Conservation (phyloP, 2,329 filamentous ascomycete species). For the Biscogniauxia sp. region DNA sequence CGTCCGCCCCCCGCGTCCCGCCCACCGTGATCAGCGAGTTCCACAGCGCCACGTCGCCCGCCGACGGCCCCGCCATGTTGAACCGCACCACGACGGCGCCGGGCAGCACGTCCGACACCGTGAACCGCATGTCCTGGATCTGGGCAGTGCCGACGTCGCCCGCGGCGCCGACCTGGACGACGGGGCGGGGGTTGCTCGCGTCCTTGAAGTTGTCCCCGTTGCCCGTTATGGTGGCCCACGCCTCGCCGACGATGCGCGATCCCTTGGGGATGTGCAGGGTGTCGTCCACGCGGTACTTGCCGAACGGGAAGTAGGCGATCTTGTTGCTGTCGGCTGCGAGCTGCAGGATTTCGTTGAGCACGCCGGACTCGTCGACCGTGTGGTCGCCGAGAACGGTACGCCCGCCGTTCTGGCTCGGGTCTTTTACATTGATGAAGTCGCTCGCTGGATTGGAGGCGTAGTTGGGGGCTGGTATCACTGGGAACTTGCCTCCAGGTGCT, state of each 20-base stretch:
- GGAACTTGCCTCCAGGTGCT: conserved; percentile 38
- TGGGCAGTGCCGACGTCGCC: conserved; percentile 61
- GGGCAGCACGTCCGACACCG: conserved; percentile 56
- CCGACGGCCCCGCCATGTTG: conserved; percentile 34
- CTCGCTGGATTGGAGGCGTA: conserved; percentile 34
- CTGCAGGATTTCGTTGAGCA: conserved; percentile 38
- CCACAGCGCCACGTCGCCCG: conserved; percentile 34
- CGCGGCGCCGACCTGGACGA: conserved; percentile 55
- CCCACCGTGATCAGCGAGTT: conserved; percentile 39
- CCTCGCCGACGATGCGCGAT: conserved; percentile 52
- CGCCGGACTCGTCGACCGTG: conserved; percentile 36
- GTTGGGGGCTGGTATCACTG: conserved; percentile 37
- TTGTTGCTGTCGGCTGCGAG: conserved; percentile 37
- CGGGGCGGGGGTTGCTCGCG: conserved; percentile 50
- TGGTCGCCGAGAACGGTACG: conserved; percentile 37
- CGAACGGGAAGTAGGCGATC: conserved; percentile 55
- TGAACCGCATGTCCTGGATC: conserved; percentile 64
- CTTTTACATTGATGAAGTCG: conserved; percentile 42
- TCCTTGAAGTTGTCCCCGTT: conserved; percentile 50
- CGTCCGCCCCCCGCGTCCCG: conserved; percentile 34
- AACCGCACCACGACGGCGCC: conserved; percentile 59
- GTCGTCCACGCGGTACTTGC: conserved; percentile 50
- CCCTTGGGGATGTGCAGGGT: conserved; percentile 50
- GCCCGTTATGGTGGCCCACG: conserved; percentile 51
- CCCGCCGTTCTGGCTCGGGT: conserved; percentile 38